These are phyloP conservation scores for Spathaspora passalidarum DNA, from an alignment of 805 yeast genomes.

Conservation along the genomic window DNA sequence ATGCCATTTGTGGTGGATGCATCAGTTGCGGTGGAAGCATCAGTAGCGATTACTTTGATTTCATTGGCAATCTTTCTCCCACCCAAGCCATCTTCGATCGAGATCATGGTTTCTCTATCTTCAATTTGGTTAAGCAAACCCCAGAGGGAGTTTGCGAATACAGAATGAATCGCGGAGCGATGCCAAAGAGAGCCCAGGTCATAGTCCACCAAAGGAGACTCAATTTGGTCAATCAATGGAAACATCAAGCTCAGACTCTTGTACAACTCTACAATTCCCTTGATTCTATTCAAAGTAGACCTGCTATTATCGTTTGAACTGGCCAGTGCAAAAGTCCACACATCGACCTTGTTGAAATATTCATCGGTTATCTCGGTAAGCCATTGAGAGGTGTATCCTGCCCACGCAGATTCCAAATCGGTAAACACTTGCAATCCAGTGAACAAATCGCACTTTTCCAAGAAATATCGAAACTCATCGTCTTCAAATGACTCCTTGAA, in stretches of 20 bases:
- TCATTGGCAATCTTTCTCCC: constrained; percentile 48
- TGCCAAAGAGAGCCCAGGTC: constrained; percentile 19
- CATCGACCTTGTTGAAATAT: constrained; percentile 44
- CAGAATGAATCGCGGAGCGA: constrained; percentile 13
- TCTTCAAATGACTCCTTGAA: constrained; percentile 35
- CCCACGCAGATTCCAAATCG: constrained; percentile 82
- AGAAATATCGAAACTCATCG: constrained; percentile 56
- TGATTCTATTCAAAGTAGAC: constrained; percentile 38
- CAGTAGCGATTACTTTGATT: constrained; percentile 17
- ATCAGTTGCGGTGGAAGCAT: background rate
- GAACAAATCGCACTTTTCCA: constrained; percentile 76
- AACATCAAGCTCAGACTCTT: constrained; percentile 51
- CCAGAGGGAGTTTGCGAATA: constrained; percentile 37
- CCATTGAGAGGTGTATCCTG: constrained; percentile 60
- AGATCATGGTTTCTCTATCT: constrained; percentile 35
- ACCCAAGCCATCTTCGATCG: constrained; percentile 40
- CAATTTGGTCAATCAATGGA: constrained; percentile 40
- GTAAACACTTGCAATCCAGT: constrained; percentile 68
- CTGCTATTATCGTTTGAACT: constrained; percentile 4
- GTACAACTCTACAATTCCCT: constrained; percentile 43
- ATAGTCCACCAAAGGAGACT: constrained; percentile 3
- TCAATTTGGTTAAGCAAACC: constrained; percentile 33
- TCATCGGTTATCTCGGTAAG: constrained; percentile 66
- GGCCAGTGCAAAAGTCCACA: constrained; percentile 34
- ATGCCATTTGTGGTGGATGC: constrained; percentile 1